These are phyloP conservation scores for Hemileccinum impolitum DNA, from an alignment of 768 basidiomycete genomes.

Conservation along the genomic window DNA sequence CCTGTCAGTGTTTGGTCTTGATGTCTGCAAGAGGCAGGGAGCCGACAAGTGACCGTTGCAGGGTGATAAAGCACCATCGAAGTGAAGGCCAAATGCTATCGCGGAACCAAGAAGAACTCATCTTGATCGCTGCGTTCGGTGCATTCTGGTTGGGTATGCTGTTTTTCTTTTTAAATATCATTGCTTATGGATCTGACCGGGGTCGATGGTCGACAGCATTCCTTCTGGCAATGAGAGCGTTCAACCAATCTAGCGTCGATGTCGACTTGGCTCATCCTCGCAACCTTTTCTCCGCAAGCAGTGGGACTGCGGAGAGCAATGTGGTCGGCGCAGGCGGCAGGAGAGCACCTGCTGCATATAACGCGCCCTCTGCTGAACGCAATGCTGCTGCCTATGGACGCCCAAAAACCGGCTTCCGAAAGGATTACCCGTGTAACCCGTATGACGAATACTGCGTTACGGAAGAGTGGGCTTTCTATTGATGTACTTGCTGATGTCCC, in stretches of 20 bases:
- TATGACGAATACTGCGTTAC: constrained; percentile 67
- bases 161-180: neutral
- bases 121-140: constrained; percentile 68
- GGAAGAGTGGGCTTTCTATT: constrained; percentile 63
- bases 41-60: constrained; percentile 24
- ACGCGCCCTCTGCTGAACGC: constrained; percentile 26
- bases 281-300: constrained; percentile 32
- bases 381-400: constrained; percentile 29
- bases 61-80: constrained; percentile 67
- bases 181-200: constrained; percentile 4
- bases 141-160: constrained; percentile 74
- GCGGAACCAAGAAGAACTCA: constrained; percentile 69
- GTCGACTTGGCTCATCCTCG: constrained; percentile 29
- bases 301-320: constrained; percentile 33
- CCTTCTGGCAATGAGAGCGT: constrained; percentile 41
- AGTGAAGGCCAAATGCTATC: constrained; percentile 55
- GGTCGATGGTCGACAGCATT: constrained; percentile 30
- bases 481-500: constrained; percentile 8
- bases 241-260: constrained; percentile 30
- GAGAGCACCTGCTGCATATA: constrained; percentile 18
- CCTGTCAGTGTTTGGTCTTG: constrained; percentile 45
- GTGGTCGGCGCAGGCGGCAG: constrained; percentile 33
- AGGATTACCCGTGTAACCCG: constrained; percentile 52
- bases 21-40: neutral
- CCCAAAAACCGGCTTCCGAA: constrained; percentile 31